Conservation (phyloP, 495 filamentous ascomycete genomes). For the Neurospora africana region DNA sequence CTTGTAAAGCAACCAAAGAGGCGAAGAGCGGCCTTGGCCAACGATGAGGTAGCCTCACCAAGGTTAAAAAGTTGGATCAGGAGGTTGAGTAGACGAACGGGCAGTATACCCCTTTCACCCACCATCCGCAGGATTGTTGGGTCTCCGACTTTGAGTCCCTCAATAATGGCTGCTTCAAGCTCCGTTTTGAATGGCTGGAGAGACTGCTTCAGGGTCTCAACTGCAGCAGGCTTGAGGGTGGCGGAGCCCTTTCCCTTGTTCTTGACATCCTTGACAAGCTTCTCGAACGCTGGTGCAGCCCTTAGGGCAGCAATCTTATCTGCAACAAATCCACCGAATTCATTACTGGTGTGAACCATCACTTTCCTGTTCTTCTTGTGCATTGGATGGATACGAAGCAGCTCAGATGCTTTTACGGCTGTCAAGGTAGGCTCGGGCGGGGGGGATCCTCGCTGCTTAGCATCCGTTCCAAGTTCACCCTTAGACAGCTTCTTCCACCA, state of each 20-base stretch:
- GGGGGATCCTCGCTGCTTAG: slow-evolving; percentile 1
- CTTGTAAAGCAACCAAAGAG: slow-evolving; percentile 54
- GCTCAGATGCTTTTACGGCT: slow-evolving; percentile 9
- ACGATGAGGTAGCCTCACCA: slow-evolving; percentile 51
- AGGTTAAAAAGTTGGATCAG: slow-evolving; percentile 56
- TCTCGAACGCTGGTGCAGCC: slow-evolving; percentile 5
- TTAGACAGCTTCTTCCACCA: slow-evolving; percentile 15
- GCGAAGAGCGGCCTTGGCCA: slow-evolving; percentile 55
- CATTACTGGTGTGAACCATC: not conserved
- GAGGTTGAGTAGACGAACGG: slow-evolving; percentile 47
- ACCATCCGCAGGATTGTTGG: slow-evolving; percentile 39
- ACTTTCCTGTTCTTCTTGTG: slow-evolving; percentile 10
- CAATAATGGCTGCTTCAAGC: slow-evolving; percentile 11
- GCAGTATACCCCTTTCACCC: slow-evolving; percentile 28
- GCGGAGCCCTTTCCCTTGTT: slow-evolving; percentile 5
- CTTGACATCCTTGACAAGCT: not conserved
- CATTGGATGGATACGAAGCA: slow-evolving; percentile 12
- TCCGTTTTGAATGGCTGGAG: slow-evolving; percentile 8
- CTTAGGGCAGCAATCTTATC: slow-evolving; percentile 6
- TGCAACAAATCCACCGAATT: slow-evolving; percentile 5
- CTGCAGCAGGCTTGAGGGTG: slow-evolving; percentile 4
- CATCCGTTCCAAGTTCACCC: slow-evolving; percentile 1
- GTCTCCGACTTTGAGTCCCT: slow-evolving; percentile 8
- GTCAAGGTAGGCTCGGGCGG: slow-evolving; percentile 13
- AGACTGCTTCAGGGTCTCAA: slow-evolving; percentile 7